phyloP scores from a whole-genome alignment of 2,329 filamentous ascomycete genomes.

The Hirsutella thompsonii region DNA sequence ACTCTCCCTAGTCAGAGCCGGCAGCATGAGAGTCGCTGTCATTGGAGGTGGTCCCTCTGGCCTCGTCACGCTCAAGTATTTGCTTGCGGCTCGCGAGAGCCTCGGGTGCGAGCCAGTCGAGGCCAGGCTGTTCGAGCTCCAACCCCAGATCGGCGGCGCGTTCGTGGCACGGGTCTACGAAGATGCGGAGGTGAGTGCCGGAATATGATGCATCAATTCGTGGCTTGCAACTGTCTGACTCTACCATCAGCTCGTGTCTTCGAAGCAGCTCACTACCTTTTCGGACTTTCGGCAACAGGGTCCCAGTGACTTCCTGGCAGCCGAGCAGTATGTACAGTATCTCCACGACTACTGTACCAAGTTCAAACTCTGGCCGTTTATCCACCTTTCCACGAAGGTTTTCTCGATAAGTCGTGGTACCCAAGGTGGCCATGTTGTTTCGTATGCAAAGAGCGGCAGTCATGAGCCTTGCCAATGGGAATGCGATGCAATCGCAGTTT shows the following conservation, averaged over 20 bases:
- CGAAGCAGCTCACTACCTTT: conserved; percentile 32
- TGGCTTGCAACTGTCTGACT: not conserved
- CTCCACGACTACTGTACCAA: conserved; percentile 24
- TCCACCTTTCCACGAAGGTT: conserved; percentile 19
- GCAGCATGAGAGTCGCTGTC: conserved; percentile 18
- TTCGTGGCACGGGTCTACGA: conserved; percentile 29
- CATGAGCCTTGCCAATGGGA: conserved; percentile 10
- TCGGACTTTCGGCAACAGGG: conserved; percentile 27
- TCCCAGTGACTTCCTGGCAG: conserved; percentile 26
- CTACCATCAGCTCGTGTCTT: conserved; percentile 23
- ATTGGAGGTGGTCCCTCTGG: conserved; percentile 24
- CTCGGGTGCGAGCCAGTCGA: conserved; percentile 20
- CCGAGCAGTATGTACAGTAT: conserved; percentile 24
- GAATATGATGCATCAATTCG: conserved; percentile 23
- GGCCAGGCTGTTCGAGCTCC: conserved; percentile 26
- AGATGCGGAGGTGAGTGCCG: conserved; percentile 27
- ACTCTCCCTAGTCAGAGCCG: not conserved
- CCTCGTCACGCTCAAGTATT: conserved; percentile 22
- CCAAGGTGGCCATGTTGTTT: not conserved
- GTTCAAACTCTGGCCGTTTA: conserved; percentile 23
- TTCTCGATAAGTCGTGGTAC: conserved; percentile 7
- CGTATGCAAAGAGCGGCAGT: not conserved
- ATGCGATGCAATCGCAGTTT: conserved; percentile 30
- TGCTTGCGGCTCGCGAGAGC: conserved; percentile 17
- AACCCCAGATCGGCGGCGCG: conserved; percentile 25